Percentiles rank a stretch among this genome's conserved stretches.
phyloP scores from a whole-genome alignment of 2,329 filamentous ascomycete genomes.

The Aspergillus sp. region DNA sequence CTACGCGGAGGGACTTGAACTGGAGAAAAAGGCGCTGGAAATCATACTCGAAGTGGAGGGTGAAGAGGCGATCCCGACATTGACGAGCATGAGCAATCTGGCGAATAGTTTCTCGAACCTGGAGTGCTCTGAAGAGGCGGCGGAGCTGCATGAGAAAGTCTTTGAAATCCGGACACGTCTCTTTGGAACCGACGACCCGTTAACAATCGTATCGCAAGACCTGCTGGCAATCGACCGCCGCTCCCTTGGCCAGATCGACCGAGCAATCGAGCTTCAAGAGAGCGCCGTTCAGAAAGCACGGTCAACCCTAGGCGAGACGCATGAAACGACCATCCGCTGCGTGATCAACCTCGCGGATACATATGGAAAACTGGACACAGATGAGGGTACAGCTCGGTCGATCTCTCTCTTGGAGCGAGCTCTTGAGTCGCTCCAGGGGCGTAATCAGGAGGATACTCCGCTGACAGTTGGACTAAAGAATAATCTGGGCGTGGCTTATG shows the following conservation, averaged over 20 bases:
- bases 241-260: background rate
- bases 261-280: background rate
- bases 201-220: conserved; percentile 2
- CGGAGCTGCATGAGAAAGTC: background rate
- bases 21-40: background rate
- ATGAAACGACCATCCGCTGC: background rate
- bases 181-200: background rate
- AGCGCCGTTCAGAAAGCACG: background rate
- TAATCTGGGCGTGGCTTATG: background rate
- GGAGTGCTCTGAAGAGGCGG: background rate
- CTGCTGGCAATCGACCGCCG: conserved; percentile 1
- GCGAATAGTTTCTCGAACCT: background rate
- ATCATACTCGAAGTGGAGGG: background rate
- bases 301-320: background rate
- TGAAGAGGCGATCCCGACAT: background rate
- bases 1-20: background rate
- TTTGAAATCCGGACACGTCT: background rate
- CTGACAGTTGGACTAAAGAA: background rate
- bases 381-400: background rate
- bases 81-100: conserved; percentile 4
- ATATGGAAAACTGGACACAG: background rate
- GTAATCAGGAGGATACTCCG: background rate
- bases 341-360: background rate
- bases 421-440: background rate
- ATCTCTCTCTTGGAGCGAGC: background rate